Conservation (phyloP, 352 stramenopile genomes). For the Globisporangium lucens region DNA sequence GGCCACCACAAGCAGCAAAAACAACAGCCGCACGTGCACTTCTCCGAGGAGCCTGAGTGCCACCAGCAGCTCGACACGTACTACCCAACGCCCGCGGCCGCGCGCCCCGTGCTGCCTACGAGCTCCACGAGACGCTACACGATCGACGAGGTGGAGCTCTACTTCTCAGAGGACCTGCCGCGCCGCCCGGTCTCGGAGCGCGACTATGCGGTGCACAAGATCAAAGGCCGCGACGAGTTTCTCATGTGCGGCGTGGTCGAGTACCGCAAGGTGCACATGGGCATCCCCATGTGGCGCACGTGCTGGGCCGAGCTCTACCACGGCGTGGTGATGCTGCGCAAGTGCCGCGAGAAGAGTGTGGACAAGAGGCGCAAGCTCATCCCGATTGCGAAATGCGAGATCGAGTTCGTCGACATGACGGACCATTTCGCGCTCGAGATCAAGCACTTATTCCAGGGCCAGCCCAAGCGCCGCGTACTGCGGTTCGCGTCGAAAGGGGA, state of each 20-base stretch:
- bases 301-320: slow-evolving; percentile 72
- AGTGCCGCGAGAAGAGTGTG: slow-evolving; percentile 43
- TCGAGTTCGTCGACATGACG: slow-evolving; percentile 53
- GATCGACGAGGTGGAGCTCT: slow-evolving; percentile 61
- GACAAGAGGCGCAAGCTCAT: slow-evolving; percentile 54
- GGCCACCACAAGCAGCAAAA: neutral
- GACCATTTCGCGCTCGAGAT: slow-evolving; percentile 45
- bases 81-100: slow-evolving; percentile 38
- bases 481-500: slow-evolving; percentile 52
- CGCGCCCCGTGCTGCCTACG: slow-evolving; percentile 39
- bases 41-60: slow-evolving; percentile 40
- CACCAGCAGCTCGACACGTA: slow-evolving; percentile 33
- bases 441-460: slow-evolving; percentile 56
- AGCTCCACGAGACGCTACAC: slow-evolving; percentile 46
- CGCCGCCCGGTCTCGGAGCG: slow-evolving; percentile 22
- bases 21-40: slow-evolving; percentile 37
- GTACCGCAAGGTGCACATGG: slow-evolving; percentile 39
- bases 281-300: slow-evolving; percentile 40
- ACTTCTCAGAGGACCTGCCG: slow-evolving; percentile 54
- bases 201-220: slow-evolving; percentile 56
- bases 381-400: slow-evolving; percentile 39
- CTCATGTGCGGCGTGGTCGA: slow-evolving; percentile 52
- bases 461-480: slow-evolving; percentile 35
- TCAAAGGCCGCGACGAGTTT: slow-evolving; percentile 41
- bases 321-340: slow-evolving; percentile 60